These are phyloP conservation scores for Phytopythium helicoides DNA, from an alignment of 352 stramenopile genomes.

Conservation along the genomic window DNA sequence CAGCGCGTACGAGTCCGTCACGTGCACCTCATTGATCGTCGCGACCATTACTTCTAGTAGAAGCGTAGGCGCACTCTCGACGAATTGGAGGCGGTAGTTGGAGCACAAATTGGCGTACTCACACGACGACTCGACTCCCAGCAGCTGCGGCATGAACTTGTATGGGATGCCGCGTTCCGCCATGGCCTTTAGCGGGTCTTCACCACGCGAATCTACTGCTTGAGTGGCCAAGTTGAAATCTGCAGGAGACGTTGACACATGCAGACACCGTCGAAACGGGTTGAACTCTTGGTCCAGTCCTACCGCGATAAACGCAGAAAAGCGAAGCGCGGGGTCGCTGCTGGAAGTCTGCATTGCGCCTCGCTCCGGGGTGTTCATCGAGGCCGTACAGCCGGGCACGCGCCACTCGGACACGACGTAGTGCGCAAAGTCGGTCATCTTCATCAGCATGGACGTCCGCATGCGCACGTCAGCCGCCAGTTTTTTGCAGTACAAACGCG, in stretches of 20 bases:
- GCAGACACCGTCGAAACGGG: slow-evolving; percentile 54
- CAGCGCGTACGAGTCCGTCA: slow-evolving; percentile 30
- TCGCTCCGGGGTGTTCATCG: not conserved
- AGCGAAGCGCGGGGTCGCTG: not conserved
- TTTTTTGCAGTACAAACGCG: slow-evolving; percentile 46
- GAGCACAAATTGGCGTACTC: slow-evolving; percentile 35
- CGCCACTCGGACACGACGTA: slow-evolving; percentile 58
- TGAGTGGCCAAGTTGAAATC: slow-evolving; percentile 3
- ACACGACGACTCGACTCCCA: slow-evolving; percentile 44
- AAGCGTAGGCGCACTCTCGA: slow-evolving; percentile 59
- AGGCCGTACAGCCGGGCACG: not conserved
- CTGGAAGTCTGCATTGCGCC: not conserved
- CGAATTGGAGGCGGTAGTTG: slow-evolving; percentile 42
- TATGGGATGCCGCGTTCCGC: slow-evolving; percentile 27
- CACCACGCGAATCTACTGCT: slow-evolving; percentile 6
- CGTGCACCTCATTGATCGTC: slow-evolving; percentile 45
- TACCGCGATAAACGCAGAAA: slow-evolving; percentile 56
- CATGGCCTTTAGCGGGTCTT: slow-evolving; percentile 38
- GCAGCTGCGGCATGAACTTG: slow-evolving; percentile 44
- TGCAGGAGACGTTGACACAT: slow-evolving; percentile 25
- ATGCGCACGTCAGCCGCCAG: slow-evolving; percentile 47
- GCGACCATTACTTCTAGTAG: slow-evolving; percentile 66
- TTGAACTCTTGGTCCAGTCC: slow-evolving; percentile 70
- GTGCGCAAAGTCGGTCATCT: slow-evolving; percentile 55
- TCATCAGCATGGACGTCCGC: slow-evolving; percentile 50